Evolutionary conservation across 306 rosid species (phyloP).

Genomic region (Ormosia semicastrata): DNA sequence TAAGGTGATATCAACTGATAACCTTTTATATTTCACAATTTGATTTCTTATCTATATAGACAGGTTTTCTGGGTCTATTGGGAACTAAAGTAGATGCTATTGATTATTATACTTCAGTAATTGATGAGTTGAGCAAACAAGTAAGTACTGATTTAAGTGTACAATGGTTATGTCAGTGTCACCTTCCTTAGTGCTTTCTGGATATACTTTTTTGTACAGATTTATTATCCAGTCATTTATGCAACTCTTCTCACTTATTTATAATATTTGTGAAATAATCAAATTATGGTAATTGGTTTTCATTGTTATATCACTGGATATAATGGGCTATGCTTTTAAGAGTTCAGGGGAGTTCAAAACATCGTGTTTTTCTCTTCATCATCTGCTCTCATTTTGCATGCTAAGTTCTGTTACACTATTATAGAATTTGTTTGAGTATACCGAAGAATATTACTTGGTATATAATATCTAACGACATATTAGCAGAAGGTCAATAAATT

Average conservation of each 20-base stretch:
- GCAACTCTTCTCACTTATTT: not conserved
- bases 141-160: conserved; percentile 46
- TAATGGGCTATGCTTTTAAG: not conserved
- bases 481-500: not conserved
- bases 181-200: not conserved
- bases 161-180: not conserved
- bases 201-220: not conserved
- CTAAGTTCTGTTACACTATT: not conserved
- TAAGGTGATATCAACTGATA: conserved; percentile 22
- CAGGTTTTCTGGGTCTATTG: conserved; percentile 69
- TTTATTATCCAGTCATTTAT: not conserved
- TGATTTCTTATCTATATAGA: conserved; percentile 59
- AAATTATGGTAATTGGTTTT: not conserved
- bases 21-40: conserved; percentile 31
- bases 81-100: conserved; percentile 76
- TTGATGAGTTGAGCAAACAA: conserved; percentile 49
- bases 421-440: not conserved
- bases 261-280: not conserved
- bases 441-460: not conserved
- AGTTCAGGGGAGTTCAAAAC: not conserved
- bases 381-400: not conserved
- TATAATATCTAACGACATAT: not conserved
- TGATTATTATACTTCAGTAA: conserved; percentile 45
- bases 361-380: not conserved
- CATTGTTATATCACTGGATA: not conserved